These are phyloP conservation scores for Flammula alnicola DNA, from an alignment of 1,284 basidiomycete genomes.

Conservation along the genomic window DNA sequence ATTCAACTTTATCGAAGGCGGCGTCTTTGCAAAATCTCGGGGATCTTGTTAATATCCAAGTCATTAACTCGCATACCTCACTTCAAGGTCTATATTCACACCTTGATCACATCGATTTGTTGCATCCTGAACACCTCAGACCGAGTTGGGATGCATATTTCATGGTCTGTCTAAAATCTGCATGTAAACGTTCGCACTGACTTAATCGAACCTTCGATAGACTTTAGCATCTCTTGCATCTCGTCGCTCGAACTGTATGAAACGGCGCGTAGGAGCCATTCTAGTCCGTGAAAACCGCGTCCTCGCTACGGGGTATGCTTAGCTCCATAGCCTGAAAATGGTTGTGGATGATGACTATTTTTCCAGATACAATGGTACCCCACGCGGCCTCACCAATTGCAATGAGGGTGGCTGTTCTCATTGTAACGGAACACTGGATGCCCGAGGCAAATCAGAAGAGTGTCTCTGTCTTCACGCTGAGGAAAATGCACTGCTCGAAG, in stretches of 20 bases:
- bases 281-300: slow-evolving; percentile 89
- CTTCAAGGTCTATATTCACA: slow-evolving; percentile 63
- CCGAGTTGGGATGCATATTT: slow-evolving; percentile 96
- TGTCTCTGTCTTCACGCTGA: slow-evolving; percentile 98
- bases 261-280: slow-evolving; percentile 93
- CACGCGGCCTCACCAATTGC: slow-evolving; percentile 87
- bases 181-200: not conserved
- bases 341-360: not conserved
- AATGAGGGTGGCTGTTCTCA: slow-evolving; percentile 86
- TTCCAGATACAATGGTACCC: slow-evolving; percentile 92
- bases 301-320: slow-evolving; percentile 82
- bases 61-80: slow-evolving; percentile 74
- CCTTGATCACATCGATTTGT: slow-evolving; percentile 70
- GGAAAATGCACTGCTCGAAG: slow-evolving; percentile 96
- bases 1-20: slow-evolving; percentile 15
- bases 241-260: slow-evolving; percentile 95
- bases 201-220: slow-evolving; percentile 40
- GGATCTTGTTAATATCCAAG: slow-evolving; percentile 63
- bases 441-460: slow-evolving; percentile 65
- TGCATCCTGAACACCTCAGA: slow-evolving; percentile 75
- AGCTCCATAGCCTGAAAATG: too few relatives aligned
- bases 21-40: slow-evolving; percentile 47
- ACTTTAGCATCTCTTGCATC: slow-evolving; percentile 88
- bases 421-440: slow-evolving; percentile 70
- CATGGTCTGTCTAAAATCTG: slow-evolving; percentile 63